A percentile compares a stretch with the other conserved stretches of the same genome.
Conservation (phyloP, 1,284 basidiomycete species). For the Malassezia cuniculi region DNA sequence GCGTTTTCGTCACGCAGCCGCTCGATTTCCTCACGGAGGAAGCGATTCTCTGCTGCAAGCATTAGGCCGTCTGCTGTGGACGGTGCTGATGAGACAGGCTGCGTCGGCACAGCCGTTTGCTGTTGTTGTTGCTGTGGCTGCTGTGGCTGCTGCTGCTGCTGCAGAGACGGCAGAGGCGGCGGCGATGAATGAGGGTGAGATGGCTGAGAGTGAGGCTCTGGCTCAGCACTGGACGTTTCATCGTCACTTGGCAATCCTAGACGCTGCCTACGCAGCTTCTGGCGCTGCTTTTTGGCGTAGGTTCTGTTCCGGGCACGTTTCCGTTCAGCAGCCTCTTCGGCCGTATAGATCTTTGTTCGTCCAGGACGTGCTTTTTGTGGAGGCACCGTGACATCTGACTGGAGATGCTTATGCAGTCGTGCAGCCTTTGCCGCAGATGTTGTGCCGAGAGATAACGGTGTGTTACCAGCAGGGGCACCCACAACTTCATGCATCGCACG, state of each 20-base stretch:
- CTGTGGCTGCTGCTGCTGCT: too few species aligned
- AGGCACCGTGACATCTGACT: background rate
- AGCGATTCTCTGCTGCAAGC: slow-evolving; percentile 26
- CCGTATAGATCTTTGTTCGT: slow-evolving; percentile 8
- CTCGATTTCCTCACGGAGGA: slow-evolving; percentile 29
- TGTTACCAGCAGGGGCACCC: slow-evolving; percentile 17
- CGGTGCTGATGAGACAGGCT: too few species aligned
- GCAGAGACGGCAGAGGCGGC: too few species aligned
- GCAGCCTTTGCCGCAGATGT: background rate
- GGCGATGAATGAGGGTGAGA: too few species aligned
- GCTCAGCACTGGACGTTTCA: too few species aligned
- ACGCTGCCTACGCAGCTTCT: background rate
- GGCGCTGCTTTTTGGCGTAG: background rate
- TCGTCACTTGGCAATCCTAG: too few species aligned
- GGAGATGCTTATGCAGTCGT: background rate
- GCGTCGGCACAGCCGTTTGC: too few species aligned
- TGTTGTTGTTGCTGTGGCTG: too few species aligned
- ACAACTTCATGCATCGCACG: slow-evolving; percentile 27
- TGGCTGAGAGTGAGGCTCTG: too few species aligned
- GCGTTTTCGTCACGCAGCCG: slow-evolving; percentile 30
- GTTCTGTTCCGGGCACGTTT: slow-evolving; percentile 12
- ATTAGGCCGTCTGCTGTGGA: too few species aligned
- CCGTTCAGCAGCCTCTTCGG: slow-evolving; percentile 11
- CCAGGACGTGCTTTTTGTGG: slow-evolving; percentile 2
- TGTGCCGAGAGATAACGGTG: too few species aligned